Base-by-base conservation (phyloP, 176 grass and related monocot genomes). In the Urochloa ruziziensis region DNA sequence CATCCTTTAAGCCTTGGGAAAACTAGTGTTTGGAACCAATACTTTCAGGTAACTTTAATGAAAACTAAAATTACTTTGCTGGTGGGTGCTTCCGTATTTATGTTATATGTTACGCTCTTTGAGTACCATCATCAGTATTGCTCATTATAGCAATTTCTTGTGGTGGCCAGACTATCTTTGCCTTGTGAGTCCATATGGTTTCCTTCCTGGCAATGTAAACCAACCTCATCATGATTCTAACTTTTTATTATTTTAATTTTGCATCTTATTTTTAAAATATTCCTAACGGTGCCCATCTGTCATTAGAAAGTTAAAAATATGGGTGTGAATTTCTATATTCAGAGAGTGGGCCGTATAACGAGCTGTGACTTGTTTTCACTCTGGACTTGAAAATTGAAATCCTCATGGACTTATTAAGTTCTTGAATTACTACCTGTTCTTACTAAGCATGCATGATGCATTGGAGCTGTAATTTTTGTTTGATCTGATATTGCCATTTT, bases 11-110 rank as follows among this genome's bases (percentile, higher is more conserved):
- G 93, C 73, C 93, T 98, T 43, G 89, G 86, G 35, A 89, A 95
- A 90, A 94, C 87, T 82, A 98, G 96, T 77, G 91, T 98, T 42
- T 98, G 93, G 96, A 98, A 98, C 81, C 91, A 94, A 85, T 90
- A 94, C 71, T 98, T 98, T 82, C 96, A 98, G 91, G 96, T 98
- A 84, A 85, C n/a, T 36, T 58, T 24, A 29, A 80, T n/a, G 79
- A 21, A 40, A 70, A 79, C 32, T 62, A 46, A 60, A 73, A 79
- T 80, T 74, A 17, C 34, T 19, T 19, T 77, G 51, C 48, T 84
- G 64, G 36, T 70, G 36, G 7, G 24, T 63, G 82, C 5, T 64
- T 75, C 30, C 14, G 51, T 65, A 14, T 40, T 57, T 62, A 27
- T 35, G 17, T 18, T 48, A 21, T 24, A 60, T 42, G 19, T 37